Percentiles rank a stretch among this genome's conserved stretches.
These are phyloP conservation scores for Priceomyces melissophilus DNA, from an alignment of 805 yeast genomes.

Conservation along the genomic window DNA sequence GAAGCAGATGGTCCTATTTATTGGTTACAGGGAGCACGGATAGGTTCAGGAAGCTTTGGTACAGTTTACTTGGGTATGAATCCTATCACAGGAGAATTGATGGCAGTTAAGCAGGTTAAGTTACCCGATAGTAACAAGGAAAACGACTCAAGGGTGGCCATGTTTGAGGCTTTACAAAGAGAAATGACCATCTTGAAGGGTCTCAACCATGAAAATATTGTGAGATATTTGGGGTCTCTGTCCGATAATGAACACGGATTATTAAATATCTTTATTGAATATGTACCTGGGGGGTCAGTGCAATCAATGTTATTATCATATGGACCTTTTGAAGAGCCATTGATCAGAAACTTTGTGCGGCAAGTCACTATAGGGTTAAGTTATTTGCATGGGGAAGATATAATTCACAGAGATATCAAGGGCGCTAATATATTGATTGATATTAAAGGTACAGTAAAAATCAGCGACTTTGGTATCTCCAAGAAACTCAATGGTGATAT, in stretches of 20 bases:
- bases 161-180: conserved; percentile 78
- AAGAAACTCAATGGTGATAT: conserved; percentile 30
- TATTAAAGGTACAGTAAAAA: conserved; percentile 75
- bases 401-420: conserved; percentile 83
- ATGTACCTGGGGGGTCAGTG: conserved; percentile 57
- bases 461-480: conserved; percentile 85
- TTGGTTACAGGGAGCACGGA: conserved; percentile 91
- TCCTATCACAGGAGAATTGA: conserved; percentile 86
- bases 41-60: conserved; percentile 95
- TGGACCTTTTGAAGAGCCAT: conserved; percentile 78
- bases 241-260: conserved; percentile 53
- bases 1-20: conserved; percentile 49
- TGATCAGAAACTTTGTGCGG: conserved; percentile 65
- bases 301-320: conserved; percentile 67
- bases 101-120: conserved; percentile 96
- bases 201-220: conserved; percentile 87
- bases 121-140: conserved; percentile 45
- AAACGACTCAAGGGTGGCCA: conserved; percentile 32
- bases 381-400: conserved; percentile 70
- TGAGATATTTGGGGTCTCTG: conserved; percentile 85
- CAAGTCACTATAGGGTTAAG: conserved; percentile 74
- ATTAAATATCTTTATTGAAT: conserved; percentile 71
- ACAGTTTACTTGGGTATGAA: conserved; percentile 90
- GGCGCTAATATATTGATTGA: conserved; percentile 86
- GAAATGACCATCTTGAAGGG: conserved; percentile 78